phyloP scores from a whole-genome alignment of 345 rosid species.

The Lumnitzera racemosa region DNA sequence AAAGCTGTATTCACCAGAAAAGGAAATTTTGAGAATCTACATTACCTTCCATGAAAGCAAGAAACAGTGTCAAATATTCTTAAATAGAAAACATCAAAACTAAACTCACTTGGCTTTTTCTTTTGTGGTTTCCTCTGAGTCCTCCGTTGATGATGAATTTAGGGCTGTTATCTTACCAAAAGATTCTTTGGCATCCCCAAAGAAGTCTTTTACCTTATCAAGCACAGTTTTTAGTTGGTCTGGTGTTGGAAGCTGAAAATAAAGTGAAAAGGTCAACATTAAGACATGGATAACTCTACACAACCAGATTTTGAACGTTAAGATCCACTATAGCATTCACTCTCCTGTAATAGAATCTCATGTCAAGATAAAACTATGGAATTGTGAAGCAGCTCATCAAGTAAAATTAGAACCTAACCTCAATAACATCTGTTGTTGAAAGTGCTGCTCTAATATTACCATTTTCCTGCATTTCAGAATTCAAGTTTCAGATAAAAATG shows the following conservation, averaged over 20 bases:
- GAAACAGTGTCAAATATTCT: no score
- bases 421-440: slow-evolving; percentile 59
- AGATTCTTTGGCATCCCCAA: slow-evolving; percentile 89
- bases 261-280: slow-evolving; percentile 1
- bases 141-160: slow-evolving; percentile 32
- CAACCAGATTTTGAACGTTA: no score
- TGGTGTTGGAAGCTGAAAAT: slow-evolving; percentile 70
- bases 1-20: not conserved
- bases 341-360: no score
- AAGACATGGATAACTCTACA: not conserved
- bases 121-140: slow-evolving; percentile 38
- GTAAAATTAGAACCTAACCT: slow-evolving; percentile 31
- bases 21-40: not conserved
- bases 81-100: not conserved
- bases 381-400: not conserved
- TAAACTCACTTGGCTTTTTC: slow-evolving; percentile 61
- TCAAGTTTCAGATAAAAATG: not conserved
- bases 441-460: slow-evolving; percentile 78
- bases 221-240: slow-evolving; percentile 85
- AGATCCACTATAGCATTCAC: no score
- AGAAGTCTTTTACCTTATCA: slow-evolving; percentile 81
- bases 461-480: slow-evolving; percentile 49
- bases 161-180: slow-evolving; percentile 67
- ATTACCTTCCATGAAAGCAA: not conserved
- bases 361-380: no score